Evolutionary conservation across 495 filamentous ascomycete species (phyloP).

Genomic region (Hypoxylon cercidicola): DNA sequence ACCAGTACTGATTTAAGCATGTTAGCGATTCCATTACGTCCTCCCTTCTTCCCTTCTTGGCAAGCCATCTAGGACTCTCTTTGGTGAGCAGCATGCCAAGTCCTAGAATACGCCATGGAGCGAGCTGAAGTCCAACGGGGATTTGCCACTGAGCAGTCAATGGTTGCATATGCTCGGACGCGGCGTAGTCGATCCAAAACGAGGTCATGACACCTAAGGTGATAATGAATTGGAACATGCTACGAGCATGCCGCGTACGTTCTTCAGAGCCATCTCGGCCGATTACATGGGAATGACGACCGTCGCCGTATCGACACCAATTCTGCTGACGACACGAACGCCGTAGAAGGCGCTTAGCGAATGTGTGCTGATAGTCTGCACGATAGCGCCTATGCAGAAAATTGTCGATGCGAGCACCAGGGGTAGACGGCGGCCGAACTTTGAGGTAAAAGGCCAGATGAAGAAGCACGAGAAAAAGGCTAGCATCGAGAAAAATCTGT

Average conservation of each 20-base stretch:
- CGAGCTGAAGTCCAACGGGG: no score
- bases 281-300: conserved; percentile 62
- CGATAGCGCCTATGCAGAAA: conserved; percentile 55
- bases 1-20: no score
- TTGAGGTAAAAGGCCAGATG: conserved; percentile 52
- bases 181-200: conserved; percentile 61
- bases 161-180: conserved; percentile 42
- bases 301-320: conserved; percentile 60
- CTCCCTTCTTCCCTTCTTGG: no score
- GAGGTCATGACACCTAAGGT: conserved; percentile 56
- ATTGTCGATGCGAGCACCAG: conserved; percentile 50
- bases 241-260: conserved; percentile 55
- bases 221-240: conserved; percentile 56
- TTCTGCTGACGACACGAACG: conserved; percentile 54
- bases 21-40: no score
- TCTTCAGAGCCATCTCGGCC: conserved; percentile 61
- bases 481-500: not conserved
- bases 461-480: conserved; percentile 51
- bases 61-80: no score
- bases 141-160: conserved; percentile 37
- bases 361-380: conserved; percentile 54
- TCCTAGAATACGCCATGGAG: no score
- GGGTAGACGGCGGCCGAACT: conserved; percentile 53
- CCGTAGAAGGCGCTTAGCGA: conserved; percentile 57
- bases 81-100: no score